Percentiles rank a stretch among this genome's conserved stretches.
Conservation (phyloP, 2,329 filamentous ascomycete species). For the Trichophaea hybrida region DNA sequence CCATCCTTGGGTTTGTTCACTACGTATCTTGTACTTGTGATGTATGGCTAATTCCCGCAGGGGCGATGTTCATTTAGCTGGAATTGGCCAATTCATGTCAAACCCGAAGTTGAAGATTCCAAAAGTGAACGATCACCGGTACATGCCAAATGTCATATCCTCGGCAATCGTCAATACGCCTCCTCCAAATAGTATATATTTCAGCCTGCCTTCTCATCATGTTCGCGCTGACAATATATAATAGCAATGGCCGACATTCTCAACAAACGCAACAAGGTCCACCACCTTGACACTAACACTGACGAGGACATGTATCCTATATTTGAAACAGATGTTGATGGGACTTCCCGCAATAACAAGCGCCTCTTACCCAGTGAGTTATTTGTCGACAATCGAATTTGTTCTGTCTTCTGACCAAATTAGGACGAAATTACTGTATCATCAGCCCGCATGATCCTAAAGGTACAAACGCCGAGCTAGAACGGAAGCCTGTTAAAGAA, state of each 20-base stretch:
- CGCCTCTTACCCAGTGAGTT: slow-evolving; percentile 38
- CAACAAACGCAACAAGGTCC: slow-evolving; percentile 78
- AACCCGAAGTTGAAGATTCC: slow-evolving; percentile 67
- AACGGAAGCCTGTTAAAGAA: slow-evolving; percentile 34
- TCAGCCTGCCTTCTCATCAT: not conserved
- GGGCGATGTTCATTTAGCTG: slow-evolving; percentile 86
- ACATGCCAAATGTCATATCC: slow-evolving; percentile 91
- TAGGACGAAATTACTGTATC: slow-evolving; percentile 83
- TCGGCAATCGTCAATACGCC: slow-evolving; percentile 91
- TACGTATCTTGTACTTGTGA: not conserved
- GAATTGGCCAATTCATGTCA: slow-evolving; percentile 87
- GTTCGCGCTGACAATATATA: slow-evolving; percentile 6
- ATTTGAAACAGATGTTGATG: slow-evolving; percentile 78
- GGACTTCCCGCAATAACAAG: slow-evolving; percentile 81
- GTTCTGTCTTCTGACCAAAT: slow-evolving; percentile 20
- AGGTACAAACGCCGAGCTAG: slow-evolving; percentile 44
- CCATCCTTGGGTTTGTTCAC: slow-evolving; percentile 53
- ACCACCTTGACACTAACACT: slow-evolving; percentile 59
- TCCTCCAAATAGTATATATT: slow-evolving; percentile 56
- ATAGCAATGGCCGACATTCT: slow-evolving; percentile 61
- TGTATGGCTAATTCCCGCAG: slow-evolving; percentile 33
- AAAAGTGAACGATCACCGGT: slow-evolving; percentile 85
- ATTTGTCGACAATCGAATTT: slow-evolving; percentile 1
- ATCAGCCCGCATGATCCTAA: slow-evolving; percentile 75
- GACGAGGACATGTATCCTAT: slow-evolving; percentile 94